Evolutionary conservation across 2,329 filamentous ascomycete genomes (phyloP).

Genomic region (Aspergillus sp.): DNA sequence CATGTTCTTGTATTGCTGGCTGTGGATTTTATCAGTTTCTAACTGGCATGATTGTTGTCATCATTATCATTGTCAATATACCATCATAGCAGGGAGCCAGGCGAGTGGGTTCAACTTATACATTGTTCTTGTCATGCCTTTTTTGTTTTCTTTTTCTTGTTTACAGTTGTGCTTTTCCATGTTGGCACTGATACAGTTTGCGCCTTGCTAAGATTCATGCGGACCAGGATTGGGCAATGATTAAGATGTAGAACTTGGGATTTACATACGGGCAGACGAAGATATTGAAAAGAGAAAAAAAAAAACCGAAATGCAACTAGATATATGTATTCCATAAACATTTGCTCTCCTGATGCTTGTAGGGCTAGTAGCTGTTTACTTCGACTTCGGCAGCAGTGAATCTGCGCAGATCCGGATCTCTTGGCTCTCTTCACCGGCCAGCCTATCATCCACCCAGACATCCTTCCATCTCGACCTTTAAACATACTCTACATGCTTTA

Average conservation of each 20-base stretch:
- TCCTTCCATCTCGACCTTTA: not conserved
- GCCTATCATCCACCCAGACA: not conserved
- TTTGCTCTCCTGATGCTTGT: not conserved
- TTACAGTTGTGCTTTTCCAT: slow-evolving; percentile 6
- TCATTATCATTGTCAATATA: slow-evolving; percentile 27
- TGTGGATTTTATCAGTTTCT: slow-evolving; percentile 21
- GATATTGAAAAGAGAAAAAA: slow-evolving; percentile 10
- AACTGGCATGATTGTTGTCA: slow-evolving; percentile 21
- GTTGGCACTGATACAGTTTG: slow-evolving; percentile 15
- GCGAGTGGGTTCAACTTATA: slow-evolving; percentile 24
- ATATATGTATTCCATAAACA: not conserved
- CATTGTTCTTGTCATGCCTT: slow-evolving; percentile 13
- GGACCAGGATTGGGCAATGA: slow-evolving; percentile 17
- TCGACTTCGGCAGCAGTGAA: no score
- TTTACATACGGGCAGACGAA: slow-evolving; percentile 17
- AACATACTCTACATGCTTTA: not conserved
- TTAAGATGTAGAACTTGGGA: slow-evolving; percentile 22
- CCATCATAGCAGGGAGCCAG: slow-evolving; percentile 31
- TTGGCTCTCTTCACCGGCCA: not conserved
- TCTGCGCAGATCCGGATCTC: not conserved
- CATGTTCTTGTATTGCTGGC: slow-evolving; percentile 12
- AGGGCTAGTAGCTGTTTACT: not conserved
- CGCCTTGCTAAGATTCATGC: slow-evolving; percentile 16
- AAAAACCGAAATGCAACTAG: slow-evolving; percentile 6
- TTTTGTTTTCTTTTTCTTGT: slow-evolving; percentile 4